Percentiles rank a stretch among this genome's conserved stretches.
These are phyloP conservation scores for Boletellus ananas DNA, from an alignment of 768 basidiomycete genomes.

Conservation along the genomic window DNA sequence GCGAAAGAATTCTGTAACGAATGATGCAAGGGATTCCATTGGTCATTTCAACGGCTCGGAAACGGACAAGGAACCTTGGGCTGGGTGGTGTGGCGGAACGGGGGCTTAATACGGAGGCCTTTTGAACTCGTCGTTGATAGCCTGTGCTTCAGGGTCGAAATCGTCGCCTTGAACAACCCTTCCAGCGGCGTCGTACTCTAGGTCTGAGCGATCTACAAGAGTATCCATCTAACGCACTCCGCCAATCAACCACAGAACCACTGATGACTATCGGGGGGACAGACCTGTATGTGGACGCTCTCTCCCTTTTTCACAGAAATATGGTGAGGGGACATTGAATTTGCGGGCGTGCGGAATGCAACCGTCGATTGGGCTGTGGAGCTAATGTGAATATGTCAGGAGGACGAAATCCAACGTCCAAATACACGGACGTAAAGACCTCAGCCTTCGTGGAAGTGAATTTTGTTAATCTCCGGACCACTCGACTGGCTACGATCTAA, in stretches of 20 bases:
- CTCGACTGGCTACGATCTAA: slow-evolving; percentile 63
- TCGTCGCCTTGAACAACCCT: slow-evolving; percentile 41
- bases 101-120: slow-evolving; percentile 41
- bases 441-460: slow-evolving; percentile 49
- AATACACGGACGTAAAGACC: slow-evolving; percentile 46
- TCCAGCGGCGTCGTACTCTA: slow-evolving; percentile 58
- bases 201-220: slow-evolving; percentile 45
- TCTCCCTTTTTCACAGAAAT: slow-evolving; percentile 38
- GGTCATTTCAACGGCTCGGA: not conserved
- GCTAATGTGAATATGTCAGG: slow-evolving; percentile 24
- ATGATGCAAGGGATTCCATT: not conserved
- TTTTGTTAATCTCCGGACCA: slow-evolving; percentile 62
- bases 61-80: not conserved
- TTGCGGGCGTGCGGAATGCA: slow-evolving; percentile 51
- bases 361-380: slow-evolving; percentile 48
- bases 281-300: slow-evolving; percentile 60
- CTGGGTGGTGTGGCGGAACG: not conserved
- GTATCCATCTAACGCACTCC: slow-evolving; percentile 56
- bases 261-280: not conserved
- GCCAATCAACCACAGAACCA: slow-evolving; percentile 3
- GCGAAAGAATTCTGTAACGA: not conserved
- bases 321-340: slow-evolving; percentile 23
- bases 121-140: slow-evolving; percentile 61
- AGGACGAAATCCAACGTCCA: slow-evolving; percentile 20
- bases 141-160: slow-evolving; percentile 59